Evolutionary conservation across 495 filamentous ascomycete genomes (phyloP), one percentile per base, ranked within the genome.

Genomic region (Xylaria cubensis): DNA sequence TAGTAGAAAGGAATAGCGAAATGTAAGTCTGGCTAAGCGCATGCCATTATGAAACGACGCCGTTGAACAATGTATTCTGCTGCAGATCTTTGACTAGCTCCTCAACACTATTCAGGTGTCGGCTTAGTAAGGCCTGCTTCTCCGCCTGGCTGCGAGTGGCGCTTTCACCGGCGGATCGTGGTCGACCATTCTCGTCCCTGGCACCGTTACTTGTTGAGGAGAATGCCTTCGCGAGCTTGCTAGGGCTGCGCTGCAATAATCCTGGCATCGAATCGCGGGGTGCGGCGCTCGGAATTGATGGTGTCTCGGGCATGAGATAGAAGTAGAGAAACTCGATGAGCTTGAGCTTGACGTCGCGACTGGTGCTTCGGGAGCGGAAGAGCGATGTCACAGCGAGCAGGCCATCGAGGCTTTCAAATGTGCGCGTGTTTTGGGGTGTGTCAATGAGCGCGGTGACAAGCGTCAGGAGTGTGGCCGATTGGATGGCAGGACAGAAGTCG

Each of bases 311-410:
- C 91, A 98, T 97, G 62, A 99, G 89, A 81, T 98, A 99, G 82
- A 98, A 98, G 82, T 98, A 97, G 6, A 99, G 83, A 79, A 99
- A 98, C 78, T 99, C 96, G 70, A 97, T 90, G 12, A 97, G 87
- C 76, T 95, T 94, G 74, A 97, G 88, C 80, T 97, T 97, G 69
- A 99, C 95, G 73, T 95, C 93, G 67, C 93, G 88, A 17, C 89
- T 88, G 5, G 94, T 97, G 74, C 89, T 87, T 46, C 92, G 90
- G 72, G 88, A 89, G 80, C 97, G 97, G 87, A 98, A 98, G 8
- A 98, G 86, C 9, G 92, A 94, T 29, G 95, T 97, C n/a, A 98
- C 88, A 2, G 96, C 97, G 17, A 97, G 87, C 1, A 99, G 88
- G 42, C 96, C 96, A 80, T 98, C 96, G n/a, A 97, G 90, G 65